Base-by-base conservation (phyloP, 306 rosid genomes). In the Trifolium dubium region DNA sequence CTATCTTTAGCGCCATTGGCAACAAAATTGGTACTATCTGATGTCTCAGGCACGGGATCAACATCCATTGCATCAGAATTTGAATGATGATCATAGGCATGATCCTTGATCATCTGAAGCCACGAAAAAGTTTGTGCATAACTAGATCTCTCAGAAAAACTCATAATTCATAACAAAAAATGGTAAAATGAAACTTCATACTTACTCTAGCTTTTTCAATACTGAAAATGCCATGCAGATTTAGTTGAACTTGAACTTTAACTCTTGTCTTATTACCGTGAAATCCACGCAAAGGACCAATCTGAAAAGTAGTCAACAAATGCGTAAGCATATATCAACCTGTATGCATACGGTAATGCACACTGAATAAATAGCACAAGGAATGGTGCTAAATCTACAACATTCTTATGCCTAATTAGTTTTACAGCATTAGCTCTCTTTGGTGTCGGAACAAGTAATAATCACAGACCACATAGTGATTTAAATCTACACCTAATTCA, bases 161-260 rank as follows among this genome's bases (percentile, higher is more conserved):
- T 30, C 78, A 50, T 53, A 73, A 50, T 64, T 34, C 78, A 40
- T 56, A 79, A 41, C 72, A 59, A 6, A 77, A 23, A 76, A 81
- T 6, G 71, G 39, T 59, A 83, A 68, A 71, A 61, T 9, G 35
- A 69, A 62, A 61, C 71, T 74, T 82, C 67, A 72, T 79, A 85
- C 96, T 86, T 78, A 92, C 98, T 53, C 77, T 85, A 72, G 93
- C 96, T 77, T 93, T 88, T 81, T 88, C 96, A 81, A 92, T 84
- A 53, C 76, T 76, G 88, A 92, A 84, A 74, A 92, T 90, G 44
- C 99, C 96, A 23, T 95, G 94, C 64, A 95, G 89, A 75, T 90
- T 87, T 82, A 95, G 81, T 40, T 74, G 78, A 77, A 88, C 85
- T 87, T 79, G 92, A 73, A 88, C 93, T 86, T 95, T 95, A 75